Percentiles rank a stretch among this genome's conserved stretches.
Evolutionary conservation across 208 protist genomes (phyloP).

Genomic region (Wallacemonas rigidus): DNA sequence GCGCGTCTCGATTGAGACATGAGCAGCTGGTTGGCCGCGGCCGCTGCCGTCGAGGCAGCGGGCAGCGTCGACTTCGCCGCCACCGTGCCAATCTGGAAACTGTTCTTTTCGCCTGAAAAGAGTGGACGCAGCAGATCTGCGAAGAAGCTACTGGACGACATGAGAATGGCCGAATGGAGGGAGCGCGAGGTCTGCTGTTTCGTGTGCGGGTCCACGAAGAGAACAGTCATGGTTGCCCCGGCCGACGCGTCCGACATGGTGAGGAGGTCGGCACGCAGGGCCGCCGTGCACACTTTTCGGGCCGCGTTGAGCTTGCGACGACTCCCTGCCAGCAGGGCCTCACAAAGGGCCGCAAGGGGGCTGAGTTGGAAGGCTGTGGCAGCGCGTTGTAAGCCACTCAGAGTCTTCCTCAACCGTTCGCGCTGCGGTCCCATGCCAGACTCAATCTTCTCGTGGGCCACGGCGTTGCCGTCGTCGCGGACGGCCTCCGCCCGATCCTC

Average conservation of each 20-base stretch:
- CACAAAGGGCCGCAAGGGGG: constrained; percentile 49
- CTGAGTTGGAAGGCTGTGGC: constrained; percentile 51
- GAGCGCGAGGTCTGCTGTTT: constrained; percentile 55
- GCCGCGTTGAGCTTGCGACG: constrained; percentile 38
- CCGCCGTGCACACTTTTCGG: constrained; percentile 35
- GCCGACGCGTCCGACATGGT: constrained; percentile 33
- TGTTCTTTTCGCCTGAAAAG: constrained; percentile 44
- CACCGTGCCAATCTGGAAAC: constrained; percentile 50
- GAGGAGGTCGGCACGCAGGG: constrained; percentile 58
- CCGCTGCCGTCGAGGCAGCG: constrained; percentile 15
- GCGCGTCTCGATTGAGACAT: constrained; percentile 46
- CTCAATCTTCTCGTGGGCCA: not conserved
- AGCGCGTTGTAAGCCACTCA: constrained; percentile 39
- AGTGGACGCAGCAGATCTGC: constrained; percentile 73
- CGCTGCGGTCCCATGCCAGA: constrained; percentile 12
- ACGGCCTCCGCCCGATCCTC: constrained; percentile 18
- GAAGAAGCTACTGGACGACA: constrained; percentile 65
- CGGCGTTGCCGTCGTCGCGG: constrained; percentile 18
- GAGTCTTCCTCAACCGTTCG: constrained; percentile 26
- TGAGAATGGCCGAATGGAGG: constrained; percentile 69
- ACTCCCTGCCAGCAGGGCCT: constrained; percentile 44
- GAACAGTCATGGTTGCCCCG: constrained; percentile 63
- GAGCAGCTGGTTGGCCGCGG: constrained; percentile 21
- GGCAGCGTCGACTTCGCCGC: constrained; percentile 56
- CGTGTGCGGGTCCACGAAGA: constrained; percentile 84